Conservation (phyloP, 2,329 filamentous ascomycete genomes). For the Myriosclerotinia scirpicola region DNA sequence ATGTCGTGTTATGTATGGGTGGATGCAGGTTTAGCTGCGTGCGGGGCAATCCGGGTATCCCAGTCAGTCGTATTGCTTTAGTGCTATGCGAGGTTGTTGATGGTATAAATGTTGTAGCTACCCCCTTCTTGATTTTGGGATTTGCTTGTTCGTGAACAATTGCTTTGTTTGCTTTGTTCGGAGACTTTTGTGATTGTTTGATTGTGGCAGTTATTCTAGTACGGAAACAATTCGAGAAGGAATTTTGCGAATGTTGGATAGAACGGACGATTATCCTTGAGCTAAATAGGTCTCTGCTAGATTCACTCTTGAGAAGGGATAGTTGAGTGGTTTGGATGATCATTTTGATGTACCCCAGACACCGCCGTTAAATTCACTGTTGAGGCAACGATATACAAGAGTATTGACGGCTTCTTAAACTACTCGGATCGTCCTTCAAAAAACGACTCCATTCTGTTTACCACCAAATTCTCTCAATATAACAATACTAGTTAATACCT, state of each 20-base stretch:
- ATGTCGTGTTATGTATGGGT: not conserved
- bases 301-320: not conserved
- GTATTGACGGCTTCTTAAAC: not conserved
- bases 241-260: not conserved
- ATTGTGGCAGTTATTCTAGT: not conserved
- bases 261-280: not conserved
- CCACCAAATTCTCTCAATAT: not conserved
- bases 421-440: not conserved
- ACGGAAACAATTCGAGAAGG: not conserved
- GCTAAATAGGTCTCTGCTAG: not conserved
- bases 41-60: not conserved
- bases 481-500: not conserved
- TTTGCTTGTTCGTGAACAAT: not conserved
- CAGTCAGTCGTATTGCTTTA: not conserved
- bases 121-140: not conserved
- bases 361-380: constrained; percentile 13
- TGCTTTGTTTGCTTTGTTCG: not conserved
- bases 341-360: not conserved
- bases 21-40: not conserved
- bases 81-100: not conserved
- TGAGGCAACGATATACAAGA: not conserved
- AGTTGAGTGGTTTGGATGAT: not conserved
- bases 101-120: not conserved
- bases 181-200: not conserved
- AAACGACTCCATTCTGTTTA: not conserved